Base-by-base conservation (phyloP, 2,329 filamentous ascomycete species). In the Furcasterigmium furcatum region DNA sequence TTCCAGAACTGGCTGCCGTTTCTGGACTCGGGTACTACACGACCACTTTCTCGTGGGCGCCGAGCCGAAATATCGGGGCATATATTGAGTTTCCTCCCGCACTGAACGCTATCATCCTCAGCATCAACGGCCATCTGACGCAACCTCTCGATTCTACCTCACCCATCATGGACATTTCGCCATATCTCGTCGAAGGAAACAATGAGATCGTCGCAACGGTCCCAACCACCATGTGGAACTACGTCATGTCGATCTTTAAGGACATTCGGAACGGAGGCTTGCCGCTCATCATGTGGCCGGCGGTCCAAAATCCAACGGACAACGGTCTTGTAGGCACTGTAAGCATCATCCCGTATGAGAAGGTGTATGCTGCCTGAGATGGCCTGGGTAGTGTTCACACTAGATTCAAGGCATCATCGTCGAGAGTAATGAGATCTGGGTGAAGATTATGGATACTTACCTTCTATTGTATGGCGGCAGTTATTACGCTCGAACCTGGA, bases 11-110 rank as follows among this genome's bases (percentile, higher is more conserved):
- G 13, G 19, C 30, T 8, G 46, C 46, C 24, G 34, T 22, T 9
- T 48, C 46, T 21, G 49, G 49, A 5, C 9, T 48, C 12, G 49
- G 49, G 12, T 46, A 46, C 32, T 49, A 49, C 21, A 19, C 8
- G 4, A 21, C 46, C 14, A 44, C 34, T 16, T 51, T 51, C 20
- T 25, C 36, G 18, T 51, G 49, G 49, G 20, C 40, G 7, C 21
- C 16, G 12, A n/a, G 2, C 8, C 3, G 21, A 19, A 4, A 9
- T 4, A 30, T 18, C 14, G 41, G 46, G 5, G 49, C 49, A 4
- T 51, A 44, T 10, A 27, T 49, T 19, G 19, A 20, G 4, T 34
- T 51, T 18, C 36, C 44, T 8, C 27, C 41, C 4, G 39, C 22
- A 7, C 29, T 47, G 9, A 19, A 49, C 9, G 39, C 45, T 4